Evolutionary conservation across 1,284 basidiomycete species (phyloP).

Genomic region (Ganoderma lucidum): DNA sequence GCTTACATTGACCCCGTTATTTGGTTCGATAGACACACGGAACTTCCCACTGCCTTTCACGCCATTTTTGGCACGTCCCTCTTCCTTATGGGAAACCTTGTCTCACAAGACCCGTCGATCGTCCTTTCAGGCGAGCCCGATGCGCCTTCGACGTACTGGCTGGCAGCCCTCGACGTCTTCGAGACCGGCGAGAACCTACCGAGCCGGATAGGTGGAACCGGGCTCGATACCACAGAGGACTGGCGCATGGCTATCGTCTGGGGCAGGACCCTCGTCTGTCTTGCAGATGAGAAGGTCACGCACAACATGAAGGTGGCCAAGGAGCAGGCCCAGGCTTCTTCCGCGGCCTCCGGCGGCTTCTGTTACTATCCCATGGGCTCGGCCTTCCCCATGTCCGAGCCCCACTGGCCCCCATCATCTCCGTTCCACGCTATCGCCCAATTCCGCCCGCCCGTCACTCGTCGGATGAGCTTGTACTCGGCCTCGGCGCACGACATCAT

Average conservation of each 20-base stretch:
- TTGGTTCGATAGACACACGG: constrained; percentile 43
- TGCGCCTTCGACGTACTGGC: constrained; percentile 62
- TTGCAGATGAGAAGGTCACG: constrained; percentile 57
- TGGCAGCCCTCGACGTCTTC: constrained; percentile 70
- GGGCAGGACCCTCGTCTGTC: constrained; percentile 66
- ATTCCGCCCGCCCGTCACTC: constrained; percentile 59
- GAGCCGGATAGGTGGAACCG: constrained; percentile 47
- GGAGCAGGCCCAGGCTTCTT: constrained; percentile 23
- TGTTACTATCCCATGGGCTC: constrained; percentile 29
- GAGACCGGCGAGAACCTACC: constrained; percentile 70
- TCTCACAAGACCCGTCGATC: constrained; percentile 57
- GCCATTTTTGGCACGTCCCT: constrained; percentile 67
- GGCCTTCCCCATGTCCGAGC: constrained; percentile 47
- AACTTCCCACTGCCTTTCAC: constrained; percentile 69
- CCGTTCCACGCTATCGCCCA: constrained; percentile 61
- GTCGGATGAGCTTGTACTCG: constrained; percentile 54
- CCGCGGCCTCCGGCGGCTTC: constrained; percentile 22
- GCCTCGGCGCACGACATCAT: constrained; percentile 60
- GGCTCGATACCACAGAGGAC: constrained; percentile 50
- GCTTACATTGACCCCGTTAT: constrained; percentile 4
- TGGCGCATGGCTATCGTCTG: constrained; percentile 74
- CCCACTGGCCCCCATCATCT: constrained; percentile 58
- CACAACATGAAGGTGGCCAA: constrained; percentile 31
- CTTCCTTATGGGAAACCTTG: constrained; percentile 66
- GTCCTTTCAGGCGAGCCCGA: constrained; percentile 62